Percentiles rank a stretch among this genome's conserved stretches.
Evolutionary conservation across 225 moss, liverwort and hornwort species (phyloP).

Genomic region (Rhytidiadelphus loreus): DNA sequence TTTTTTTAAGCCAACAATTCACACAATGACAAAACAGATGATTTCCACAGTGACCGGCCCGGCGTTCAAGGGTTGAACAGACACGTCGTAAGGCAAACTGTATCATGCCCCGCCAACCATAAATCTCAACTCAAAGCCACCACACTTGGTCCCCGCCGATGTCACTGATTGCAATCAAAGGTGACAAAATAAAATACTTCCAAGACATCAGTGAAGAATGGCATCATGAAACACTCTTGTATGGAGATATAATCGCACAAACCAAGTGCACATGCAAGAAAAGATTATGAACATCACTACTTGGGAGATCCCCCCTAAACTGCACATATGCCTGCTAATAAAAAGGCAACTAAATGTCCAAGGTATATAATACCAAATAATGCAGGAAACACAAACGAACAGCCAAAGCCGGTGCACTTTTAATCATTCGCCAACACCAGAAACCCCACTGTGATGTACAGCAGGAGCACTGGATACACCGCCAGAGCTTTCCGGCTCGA

Average conservation of each 20-base stretch:
- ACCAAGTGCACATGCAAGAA: not conserved
- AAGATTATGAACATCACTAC: not conserved
- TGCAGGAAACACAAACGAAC: not conserved
- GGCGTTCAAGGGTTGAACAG: too few species aligned
- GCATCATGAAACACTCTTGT: not conserved
- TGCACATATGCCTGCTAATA: not conserved
- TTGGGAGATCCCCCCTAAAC: not conserved
- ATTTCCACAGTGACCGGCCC: too few species aligned
- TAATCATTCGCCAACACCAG: conserved; percentile 92
- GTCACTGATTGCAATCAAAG: not conserved
- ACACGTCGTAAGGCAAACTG: not conserved
- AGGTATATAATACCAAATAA: not conserved
- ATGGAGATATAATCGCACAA: not conserved
- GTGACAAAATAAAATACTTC: not conserved
- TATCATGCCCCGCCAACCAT: not conserved
- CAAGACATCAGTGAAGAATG: not conserved
- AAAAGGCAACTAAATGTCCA: not conserved
- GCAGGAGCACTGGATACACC: conserved; percentile 89
- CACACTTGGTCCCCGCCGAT: too few species aligned
- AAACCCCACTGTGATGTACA: conserved; percentile 92
- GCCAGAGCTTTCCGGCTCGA: conserved; percentile 80
- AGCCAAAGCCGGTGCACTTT: not conserved
- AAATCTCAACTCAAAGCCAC: not conserved
- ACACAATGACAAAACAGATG: too few species aligned
- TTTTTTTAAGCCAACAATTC: too few species aligned